A percentile compares a stretch with the other conserved stretches of the same genome.
phyloP scores from a whole-genome alignment of 1,284 basidiomycete species.

The Marasmius oreades region DNA sequence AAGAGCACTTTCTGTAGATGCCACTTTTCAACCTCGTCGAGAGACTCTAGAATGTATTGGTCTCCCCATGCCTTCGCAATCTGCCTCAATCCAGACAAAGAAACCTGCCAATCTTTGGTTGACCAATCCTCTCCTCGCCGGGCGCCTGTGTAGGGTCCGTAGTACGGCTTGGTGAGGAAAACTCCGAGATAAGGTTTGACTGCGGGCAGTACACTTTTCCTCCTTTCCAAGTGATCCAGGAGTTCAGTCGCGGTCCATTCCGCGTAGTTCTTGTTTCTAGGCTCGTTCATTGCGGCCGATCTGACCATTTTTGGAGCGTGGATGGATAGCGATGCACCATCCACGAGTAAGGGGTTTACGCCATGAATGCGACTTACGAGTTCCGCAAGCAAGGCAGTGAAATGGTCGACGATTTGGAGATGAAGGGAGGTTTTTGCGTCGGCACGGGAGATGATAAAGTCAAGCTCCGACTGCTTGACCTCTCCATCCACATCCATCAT shows the following conservation, averaged over 20 bases:
- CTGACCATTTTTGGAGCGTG: constrained; percentile 43
- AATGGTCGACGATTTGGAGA: constrained; percentile 64
- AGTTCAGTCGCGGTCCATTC: constrained; percentile 55
- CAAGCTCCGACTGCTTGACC: constrained; percentile 19
- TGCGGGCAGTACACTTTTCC: constrained; percentile 25
- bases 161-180: constrained; percentile 50
- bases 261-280: constrained; percentile 34
- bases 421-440: constrained; percentile 65
- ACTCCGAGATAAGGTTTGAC: constrained; percentile 43
- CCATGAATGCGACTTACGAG: constrained; percentile 54
- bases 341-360: constrained; percentile 33
- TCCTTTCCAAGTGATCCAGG: constrained; percentile 50
- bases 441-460: constrained; percentile 7
- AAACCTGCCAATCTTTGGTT: constrained; percentile 57
- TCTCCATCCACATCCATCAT: constrained; percentile 66
- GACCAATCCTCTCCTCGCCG: constrained; percentile 70
- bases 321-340: constrained; percentile 35
- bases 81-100: constrained; percentile 39
- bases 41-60: constrained; percentile 43
- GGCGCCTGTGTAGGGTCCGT: constrained; percentile 34
- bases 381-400: constrained; percentile 53
- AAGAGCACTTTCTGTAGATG: constrained; percentile 50
- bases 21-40: constrained; percentile 38
- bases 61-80: constrained; percentile 54
- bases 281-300: constrained; percentile 52